A percentile compares a stretch with the other conserved stretches of the same genome.
Conservation (phyloP, 805 yeast species). For the Starmerella roubikii region DNA sequence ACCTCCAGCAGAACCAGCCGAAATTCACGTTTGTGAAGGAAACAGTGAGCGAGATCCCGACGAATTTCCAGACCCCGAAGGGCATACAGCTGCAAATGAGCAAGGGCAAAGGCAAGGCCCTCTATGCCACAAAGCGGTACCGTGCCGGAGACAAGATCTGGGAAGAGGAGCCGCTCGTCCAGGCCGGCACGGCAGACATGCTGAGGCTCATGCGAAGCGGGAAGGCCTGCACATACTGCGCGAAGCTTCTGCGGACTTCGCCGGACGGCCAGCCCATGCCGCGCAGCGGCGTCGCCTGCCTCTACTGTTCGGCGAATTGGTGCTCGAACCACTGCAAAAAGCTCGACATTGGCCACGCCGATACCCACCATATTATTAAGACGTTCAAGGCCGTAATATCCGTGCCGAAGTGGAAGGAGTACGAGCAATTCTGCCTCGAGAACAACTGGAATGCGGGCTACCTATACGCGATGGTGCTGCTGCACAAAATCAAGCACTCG, state of each 20-base stretch:
- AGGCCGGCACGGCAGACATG: constrained; percentile 56
- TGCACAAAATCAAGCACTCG: constrained; percentile 25
- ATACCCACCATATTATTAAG: constrained; percentile 37
- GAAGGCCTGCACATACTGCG: constrained; percentile 62
- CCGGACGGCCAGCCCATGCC: constrained; percentile 21
- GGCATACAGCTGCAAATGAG: constrained; percentile 37
- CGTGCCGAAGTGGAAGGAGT: constrained; percentile 34
- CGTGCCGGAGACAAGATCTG: constrained; percentile 42
- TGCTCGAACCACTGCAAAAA: constrained; percentile 52
- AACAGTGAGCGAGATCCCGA: constrained; percentile 39
- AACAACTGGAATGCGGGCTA: constrained; percentile 58
- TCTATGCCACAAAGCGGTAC: constrained; percentile 39
- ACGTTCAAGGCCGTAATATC: constrained; percentile 25
- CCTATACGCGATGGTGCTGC: constrained; percentile 45
- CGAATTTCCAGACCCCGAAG: constrained; percentile 29
- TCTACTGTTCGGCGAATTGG: constrained; percentile 62
- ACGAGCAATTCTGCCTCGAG: constrained; percentile 48
- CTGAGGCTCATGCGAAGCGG: constrained; percentile 44
- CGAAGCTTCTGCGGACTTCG: constrained; percentile 33
- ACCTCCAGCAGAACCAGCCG: constrained; percentile 34
- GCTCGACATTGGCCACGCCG: constrained; percentile 38
- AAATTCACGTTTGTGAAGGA: constrained; percentile 39
- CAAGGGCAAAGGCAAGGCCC: constrained; percentile 44
- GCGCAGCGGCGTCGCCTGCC: constrained; percentile 26
- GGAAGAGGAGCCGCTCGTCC: constrained; percentile 47